Percentiles rank a stretch among this genome's conserved stretches.
These are phyloP conservation scores for Ogataea philodendri DNA, from an alignment of 805 yeast species.

Conservation along the genomic window DNA sequence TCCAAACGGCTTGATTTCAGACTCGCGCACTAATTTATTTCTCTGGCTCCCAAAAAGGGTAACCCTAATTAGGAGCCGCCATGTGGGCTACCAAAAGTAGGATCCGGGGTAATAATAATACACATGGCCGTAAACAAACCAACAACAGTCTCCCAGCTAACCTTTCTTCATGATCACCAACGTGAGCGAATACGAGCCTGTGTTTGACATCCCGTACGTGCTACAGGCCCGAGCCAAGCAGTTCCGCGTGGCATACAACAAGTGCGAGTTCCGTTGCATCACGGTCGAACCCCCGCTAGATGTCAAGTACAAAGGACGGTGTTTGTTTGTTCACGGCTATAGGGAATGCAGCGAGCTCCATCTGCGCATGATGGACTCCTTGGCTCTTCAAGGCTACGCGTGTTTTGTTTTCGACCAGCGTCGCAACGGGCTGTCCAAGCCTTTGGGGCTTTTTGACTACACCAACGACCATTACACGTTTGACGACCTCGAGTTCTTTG, in stretches of 20 bases:
- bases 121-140: neutral
- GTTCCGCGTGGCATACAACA: slow-evolving; percentile 5
- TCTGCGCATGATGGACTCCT: slow-evolving; percentile 10
- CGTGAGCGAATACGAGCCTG: slow-evolving; percentile 5
- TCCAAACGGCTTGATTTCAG: slow-evolving; percentile 50
- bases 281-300: slow-evolving; percentile 9
- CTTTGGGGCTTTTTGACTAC: slow-evolving; percentile 8
- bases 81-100: slow-evolving; percentile 2
- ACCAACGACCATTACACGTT: slow-evolving; percentile 10
- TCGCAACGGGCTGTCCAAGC: slow-evolving; percentile 9
- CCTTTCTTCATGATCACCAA: slow-evolving; percentile 6
- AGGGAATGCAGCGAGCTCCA: slow-evolving; percentile 12
- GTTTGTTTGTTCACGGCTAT: slow-evolving; percentile 14
- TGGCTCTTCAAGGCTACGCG: slow-evolving; percentile 9
- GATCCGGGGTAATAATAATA: neutral
- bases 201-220: slow-evolving; percentile 7
- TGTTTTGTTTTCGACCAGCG: slow-evolving; percentile 14
- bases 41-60: slow-evolving; percentile 6
- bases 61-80: slow-evolving; percentile 3
- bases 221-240: slow-evolving; percentile 7
- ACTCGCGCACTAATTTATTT: slow-evolving; percentile 20
- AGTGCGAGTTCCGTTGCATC: slow-evolving; percentile 13
- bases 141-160: neutral
- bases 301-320: slow-evolving; percentile 12
- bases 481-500: slow-evolving; percentile 11